Percentiles rank a stretch among this genome's conserved stretches.
Evolutionary conservation across 2,329 filamentous ascomycete genomes (phyloP).

Genomic region (Sporothrix brunneoviolacea): DNA sequence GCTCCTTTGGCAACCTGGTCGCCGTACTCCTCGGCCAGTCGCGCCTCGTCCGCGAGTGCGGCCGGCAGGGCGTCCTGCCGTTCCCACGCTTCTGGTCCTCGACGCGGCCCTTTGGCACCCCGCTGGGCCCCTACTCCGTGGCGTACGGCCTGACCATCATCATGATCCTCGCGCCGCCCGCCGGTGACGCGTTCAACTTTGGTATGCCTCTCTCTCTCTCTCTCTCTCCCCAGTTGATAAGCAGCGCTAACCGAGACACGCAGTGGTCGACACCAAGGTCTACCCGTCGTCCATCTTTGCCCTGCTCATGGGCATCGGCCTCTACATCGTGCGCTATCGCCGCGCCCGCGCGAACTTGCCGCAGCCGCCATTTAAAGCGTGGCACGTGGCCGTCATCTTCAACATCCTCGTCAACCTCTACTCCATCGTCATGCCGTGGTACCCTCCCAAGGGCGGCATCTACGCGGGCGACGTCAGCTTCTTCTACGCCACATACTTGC

Average conservation of each 20-base stretch:
- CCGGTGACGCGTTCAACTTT: constrained; percentile 60
- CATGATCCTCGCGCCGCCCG: constrained; percentile 55
- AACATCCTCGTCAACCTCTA: constrained; percentile 54
- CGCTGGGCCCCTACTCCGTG: constrained; percentile 50
- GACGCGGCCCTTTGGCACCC: constrained; percentile 56
- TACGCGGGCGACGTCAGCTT: constrained; percentile 62
- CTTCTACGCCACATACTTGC: constrained; percentile 65
- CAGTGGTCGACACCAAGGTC: constrained; percentile 49
- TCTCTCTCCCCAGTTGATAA: no score
- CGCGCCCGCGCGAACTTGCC: constrained; percentile 44
- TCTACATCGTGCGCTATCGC: constrained; percentile 51
- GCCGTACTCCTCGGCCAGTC: constrained; percentile 50
- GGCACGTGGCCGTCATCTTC: constrained; percentile 52
- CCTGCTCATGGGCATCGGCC: constrained; percentile 47
- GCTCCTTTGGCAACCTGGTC: constrained; percentile 52
- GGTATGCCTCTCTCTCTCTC: constrained; percentile 25
- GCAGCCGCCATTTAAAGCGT: constrained; percentile 48
- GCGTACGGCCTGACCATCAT: constrained; percentile 51
- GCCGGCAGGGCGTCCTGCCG: constrained; percentile 54
- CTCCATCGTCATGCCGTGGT: constrained; percentile 65
- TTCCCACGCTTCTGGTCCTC: constrained; percentile 54
- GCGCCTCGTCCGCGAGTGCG: constrained; percentile 53
- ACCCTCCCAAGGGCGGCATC: constrained; percentile 53
- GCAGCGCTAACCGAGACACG: neutral
- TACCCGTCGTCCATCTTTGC: constrained; percentile 56